Percentiles rank a stretch among this genome's conserved stretches.
Conservation (phyloP, 2,329 filamentous ascomycete genomes). For the Curvularia lunata region DNA sequence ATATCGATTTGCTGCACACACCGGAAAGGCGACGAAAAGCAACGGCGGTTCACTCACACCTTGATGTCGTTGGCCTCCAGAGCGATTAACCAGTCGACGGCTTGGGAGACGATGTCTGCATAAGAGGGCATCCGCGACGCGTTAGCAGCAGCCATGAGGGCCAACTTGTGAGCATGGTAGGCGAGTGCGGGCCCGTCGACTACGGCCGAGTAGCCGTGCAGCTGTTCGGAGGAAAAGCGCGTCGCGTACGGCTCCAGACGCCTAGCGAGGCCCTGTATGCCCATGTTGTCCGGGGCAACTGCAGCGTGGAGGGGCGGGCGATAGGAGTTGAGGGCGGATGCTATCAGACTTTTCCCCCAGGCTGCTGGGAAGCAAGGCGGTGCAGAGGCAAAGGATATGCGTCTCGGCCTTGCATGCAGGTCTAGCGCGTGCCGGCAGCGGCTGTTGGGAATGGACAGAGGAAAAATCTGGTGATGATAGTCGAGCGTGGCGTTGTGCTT, state of each 20-base stretch:
- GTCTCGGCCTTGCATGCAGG: constrained; percentile 8
- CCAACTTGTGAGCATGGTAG: constrained; percentile 67
- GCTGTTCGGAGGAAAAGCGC: constrained; percentile 28
- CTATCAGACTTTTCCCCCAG: neutral
- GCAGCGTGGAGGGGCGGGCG: neutral
- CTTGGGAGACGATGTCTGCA: constrained; percentile 64
- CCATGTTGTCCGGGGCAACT: constrained; percentile 34
- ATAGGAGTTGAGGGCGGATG: constrained; percentile 5
- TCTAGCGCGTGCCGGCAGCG: constrained; percentile 7
- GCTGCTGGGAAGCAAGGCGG: neutral
- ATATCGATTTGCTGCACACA: constrained; percentile 13
- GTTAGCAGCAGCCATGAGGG: constrained; percentile 49
- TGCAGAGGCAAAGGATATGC: neutral
- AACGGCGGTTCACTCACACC: constrained; percentile 61
- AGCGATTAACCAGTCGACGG: constrained; percentile 64
- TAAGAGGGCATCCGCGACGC: constrained; percentile 55
- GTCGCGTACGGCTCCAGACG: constrained; percentile 42
- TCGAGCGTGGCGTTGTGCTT: constrained; percentile 17
- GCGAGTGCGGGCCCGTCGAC: constrained; percentile 83
- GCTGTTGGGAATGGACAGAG: constrained; percentile 20
- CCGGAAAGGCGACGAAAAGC: constrained; percentile 18
- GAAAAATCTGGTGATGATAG: constrained; percentile 16
- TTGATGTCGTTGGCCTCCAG: constrained; percentile 62
- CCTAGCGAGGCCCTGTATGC: constrained; percentile 42
- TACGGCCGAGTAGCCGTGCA: constrained; percentile 45